Percentiles rank a stretch among this genome's conserved stretches.
Conservation (phyloP, 2,329 filamentous ascomycete genomes). For the Leptographium flavum region DNA sequence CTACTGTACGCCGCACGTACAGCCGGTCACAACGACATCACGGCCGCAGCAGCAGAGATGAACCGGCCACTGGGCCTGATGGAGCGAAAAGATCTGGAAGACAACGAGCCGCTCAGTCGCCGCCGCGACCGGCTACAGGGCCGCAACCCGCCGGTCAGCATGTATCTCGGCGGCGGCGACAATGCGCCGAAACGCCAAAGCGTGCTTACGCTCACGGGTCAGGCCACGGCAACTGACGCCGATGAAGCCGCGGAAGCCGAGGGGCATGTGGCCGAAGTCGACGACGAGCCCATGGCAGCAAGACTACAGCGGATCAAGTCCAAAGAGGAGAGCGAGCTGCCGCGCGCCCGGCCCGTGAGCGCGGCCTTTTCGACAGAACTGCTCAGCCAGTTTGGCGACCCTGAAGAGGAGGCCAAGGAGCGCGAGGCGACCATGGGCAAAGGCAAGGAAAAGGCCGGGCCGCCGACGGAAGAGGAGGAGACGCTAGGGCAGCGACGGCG, state of each 20-base stretch:
- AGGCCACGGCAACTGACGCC: conserved; percentile 7
- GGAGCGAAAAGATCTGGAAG: conserved; percentile 73
- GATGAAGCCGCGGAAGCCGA: conserved; percentile 12
- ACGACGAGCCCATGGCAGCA: conserved; percentile 53
- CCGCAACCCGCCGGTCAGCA: conserved; percentile 24
- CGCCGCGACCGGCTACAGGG: conserved; percentile 64
- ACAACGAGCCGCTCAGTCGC: conserved; percentile 75
- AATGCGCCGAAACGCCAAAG: conserved; percentile 25
- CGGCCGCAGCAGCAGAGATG: conserved; percentile 36
- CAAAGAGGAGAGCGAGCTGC: conserved; percentile 35
- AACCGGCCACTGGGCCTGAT: conserved; percentile 59
- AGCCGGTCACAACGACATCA: conserved; percentile 29
- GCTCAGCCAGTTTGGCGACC: conserved; percentile 46
- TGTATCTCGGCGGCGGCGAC: conserved; percentile 12
- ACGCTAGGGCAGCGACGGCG: conserved; percentile 65
- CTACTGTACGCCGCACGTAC: conserved; percentile 56
- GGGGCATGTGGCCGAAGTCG: conserved; percentile 30
- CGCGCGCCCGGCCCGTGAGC: conserved; percentile 44
- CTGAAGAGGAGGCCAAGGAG: conserved; percentile 23
- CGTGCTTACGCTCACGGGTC: conserved; percentile 24
- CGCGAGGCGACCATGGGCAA: too few relatives aligned
- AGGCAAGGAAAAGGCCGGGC: conserved; percentile 14
- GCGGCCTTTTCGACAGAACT: conserved; percentile 55
- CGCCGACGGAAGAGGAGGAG: conserved; percentile 47
- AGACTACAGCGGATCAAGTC: conserved; percentile 51